Evolutionary conservation across 2,329 filamentous ascomycete species (phyloP).

Genomic region (Pseudogymnoascus sp.): DNA sequence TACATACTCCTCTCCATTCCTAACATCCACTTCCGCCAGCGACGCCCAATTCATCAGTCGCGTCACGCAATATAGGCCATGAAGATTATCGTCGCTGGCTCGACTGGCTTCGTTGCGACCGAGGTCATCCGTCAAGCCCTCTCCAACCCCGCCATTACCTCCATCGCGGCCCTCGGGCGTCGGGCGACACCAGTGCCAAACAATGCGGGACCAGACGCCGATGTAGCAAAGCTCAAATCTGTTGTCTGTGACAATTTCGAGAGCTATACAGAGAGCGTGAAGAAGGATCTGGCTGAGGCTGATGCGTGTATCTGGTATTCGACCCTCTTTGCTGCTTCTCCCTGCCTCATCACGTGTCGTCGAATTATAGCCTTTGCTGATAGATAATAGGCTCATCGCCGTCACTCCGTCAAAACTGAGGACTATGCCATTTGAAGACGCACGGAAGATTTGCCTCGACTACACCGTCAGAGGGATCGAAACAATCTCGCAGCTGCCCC

Average conservation of each 20-base stretch:
- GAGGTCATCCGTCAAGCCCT: constrained; percentile 32
- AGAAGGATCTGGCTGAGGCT: constrained; percentile 26
- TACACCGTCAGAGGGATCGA: constrained; percentile 31
- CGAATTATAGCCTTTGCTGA: neutral
- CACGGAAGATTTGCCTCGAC: constrained; percentile 35
- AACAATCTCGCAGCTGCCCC: constrained; percentile 29
- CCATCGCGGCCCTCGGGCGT: constrained; percentile 27
- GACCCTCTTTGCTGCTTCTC: neutral
- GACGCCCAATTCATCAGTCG: too few relatives aligned
- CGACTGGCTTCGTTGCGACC: constrained; percentile 30
- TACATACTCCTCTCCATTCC: neutral
- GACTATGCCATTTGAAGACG: constrained; percentile 30
- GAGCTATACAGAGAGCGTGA: constrained; percentile 28
- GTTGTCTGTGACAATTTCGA: constrained; percentile 29
- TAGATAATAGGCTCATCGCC: constrained; percentile 33
- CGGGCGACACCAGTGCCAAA: constrained; percentile 16
- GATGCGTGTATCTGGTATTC: constrained; percentile 34
- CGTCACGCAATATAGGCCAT: constrained; percentile 19
- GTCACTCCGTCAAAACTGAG: constrained; percentile 34
- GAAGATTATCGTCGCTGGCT: constrained; percentile 32
- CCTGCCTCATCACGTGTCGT: neutral
- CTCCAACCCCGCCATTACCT: constrained; percentile 24
- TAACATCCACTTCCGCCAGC: neutral
- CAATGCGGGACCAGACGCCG: constrained; percentile 6
- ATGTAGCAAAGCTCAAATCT: constrained; percentile 28